Base-by-base conservation (phyloP, 148 eudicot species). In the Silene conica region DNA sequence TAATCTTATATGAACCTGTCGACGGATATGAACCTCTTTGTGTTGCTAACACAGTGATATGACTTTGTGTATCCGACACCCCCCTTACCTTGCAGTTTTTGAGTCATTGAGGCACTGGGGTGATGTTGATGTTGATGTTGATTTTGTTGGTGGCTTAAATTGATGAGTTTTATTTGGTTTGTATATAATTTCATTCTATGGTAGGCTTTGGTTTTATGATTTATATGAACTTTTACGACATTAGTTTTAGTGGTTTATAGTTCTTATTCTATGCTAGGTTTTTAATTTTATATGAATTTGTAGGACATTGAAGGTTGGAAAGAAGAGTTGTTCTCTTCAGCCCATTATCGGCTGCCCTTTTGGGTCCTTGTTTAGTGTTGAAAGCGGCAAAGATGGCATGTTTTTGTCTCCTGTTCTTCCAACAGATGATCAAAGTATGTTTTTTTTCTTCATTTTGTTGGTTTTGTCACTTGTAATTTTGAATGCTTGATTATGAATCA, bases 301-400 rank as follows among this genome's bases (percentile, higher is more conserved):
- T 84, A 92, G 98, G 88, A 88, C 73, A 70, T 72, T 95, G 82
- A 92, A 90, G 85, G 80, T 95, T 79, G 93, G 97, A 74, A 87
- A 87, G 76, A 86, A 89, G 61, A 80, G 75, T 46, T 89, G 76
- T 73, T 83, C 85, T 55, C 83, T 95, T 63, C 85, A 79, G 80
- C 90, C 98, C 3, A 77, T 95, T 80, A 90, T 95, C 79, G 97
- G 96, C 67, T 89, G 90, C 71, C 89, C 90, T 15, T 95, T 92
- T 77, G 98, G 98, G 11, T 88, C 96, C 6, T 68, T 86, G 68
- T 95, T 95, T 84, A 81, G 85, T 70, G 87, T 95, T 0, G 92
- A 87, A 76, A 85, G 74, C 74, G 93, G 91, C 28, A 80, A 80
- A 68, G 87, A 88, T 25, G 92, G 96, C 12, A 84, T 89, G 1